Evolutionary conservation across 2,329 filamentous ascomycete species (phyloP), one percentile per base, ranked within the genome.

Genomic region (Botryotinia globosa): DNA sequence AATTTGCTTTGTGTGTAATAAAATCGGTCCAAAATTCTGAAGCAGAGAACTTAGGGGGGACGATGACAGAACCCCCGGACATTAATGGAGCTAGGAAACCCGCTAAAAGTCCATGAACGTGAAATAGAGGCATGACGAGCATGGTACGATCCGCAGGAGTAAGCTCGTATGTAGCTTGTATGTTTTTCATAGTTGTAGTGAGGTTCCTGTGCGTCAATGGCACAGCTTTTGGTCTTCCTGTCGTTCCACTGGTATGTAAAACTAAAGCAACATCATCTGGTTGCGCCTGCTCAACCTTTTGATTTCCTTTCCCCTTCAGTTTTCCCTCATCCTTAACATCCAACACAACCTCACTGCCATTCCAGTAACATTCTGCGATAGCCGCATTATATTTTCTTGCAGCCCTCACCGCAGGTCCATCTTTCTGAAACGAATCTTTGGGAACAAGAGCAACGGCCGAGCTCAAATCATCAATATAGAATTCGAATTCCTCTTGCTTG

Each of bases 41-140:
- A 14, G 94, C 93, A 6, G 92, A 95, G 86, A 97, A 97, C 79
- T 90, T 92, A 70, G 85, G 79, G 3, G 93, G 93, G 8, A 97
- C 91, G 73, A 97, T 86, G 74, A 94, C 91, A 10, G 92, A 94
- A 72, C 93, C 92, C 44, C 91, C 91, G 3, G 91, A 91, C 76
- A 87, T 85, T 18, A 97, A 85, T 1, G 93, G 92, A 2, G 92
- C 92, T 6, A 97, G 86, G 77, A 97, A 92, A 32, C 89, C 93
- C 74, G 93, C 94, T 22, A 97, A 86, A 3, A 97, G 87, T n/a
- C 94, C 94, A 80, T 96, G 93, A 66, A 97, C 93, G 82, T 97
- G 93, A 86, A 97, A 97, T 2, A 97, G 87, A 29, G 93, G 93
- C 93, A 97, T 97, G 74, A 97, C 93, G 25, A 97, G 87, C 87